Evolutionary conservation across 768 basidiomycete genomes (phyloP).

Genomic region (Mycena indigotica): DNA sequence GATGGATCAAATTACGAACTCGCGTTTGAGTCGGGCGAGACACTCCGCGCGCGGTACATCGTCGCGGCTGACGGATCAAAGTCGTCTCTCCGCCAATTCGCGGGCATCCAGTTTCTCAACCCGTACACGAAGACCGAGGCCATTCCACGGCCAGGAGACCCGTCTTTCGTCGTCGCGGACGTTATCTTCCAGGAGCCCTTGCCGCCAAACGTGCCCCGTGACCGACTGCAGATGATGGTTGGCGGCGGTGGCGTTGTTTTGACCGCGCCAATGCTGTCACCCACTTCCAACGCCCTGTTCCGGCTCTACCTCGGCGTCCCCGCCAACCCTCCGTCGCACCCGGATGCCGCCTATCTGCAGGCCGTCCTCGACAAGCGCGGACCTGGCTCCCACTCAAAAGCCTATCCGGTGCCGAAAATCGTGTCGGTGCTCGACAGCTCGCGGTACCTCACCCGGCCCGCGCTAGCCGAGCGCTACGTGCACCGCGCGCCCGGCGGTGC

Average conservation of each 20-base stretch:
- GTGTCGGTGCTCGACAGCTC: not conserved
- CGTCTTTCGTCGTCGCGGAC: not conserved
- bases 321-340: slow-evolving; percentile 8
- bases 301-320: slow-evolving; percentile 16
- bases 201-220: not conserved
- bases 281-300: not conserved
- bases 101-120: not conserved
- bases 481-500: not conserved
- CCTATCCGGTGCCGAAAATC: slow-evolving; percentile 3
- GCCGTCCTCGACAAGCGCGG: slow-evolving; percentile 13
- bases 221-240: slow-evolving; percentile 8
- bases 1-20: slow-evolving; percentile 3
- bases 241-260: slow-evolving; percentile 8
- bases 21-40: slow-evolving; percentile 38
- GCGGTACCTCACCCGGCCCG: not conserved
- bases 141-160: not conserved
- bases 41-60: slow-evolving; percentile 39
- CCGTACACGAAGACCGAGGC: slow-evolving; percentile 1
- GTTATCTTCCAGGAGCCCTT: not conserved
- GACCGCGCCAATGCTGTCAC: slow-evolving; percentile 5
- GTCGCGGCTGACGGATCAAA: slow-evolving; percentile 45
- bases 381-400: slow-evolving; percentile 3
- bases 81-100: slow-evolving; percentile 33
- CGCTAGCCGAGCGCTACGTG: not conserved
- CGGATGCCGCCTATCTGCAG: slow-evolving; percentile 12